These are phyloP conservation scores for Colletotrichum navitas DNA, from an alignment of 2,329 filamentous ascomycete genomes.

Conservation along the genomic window DNA sequence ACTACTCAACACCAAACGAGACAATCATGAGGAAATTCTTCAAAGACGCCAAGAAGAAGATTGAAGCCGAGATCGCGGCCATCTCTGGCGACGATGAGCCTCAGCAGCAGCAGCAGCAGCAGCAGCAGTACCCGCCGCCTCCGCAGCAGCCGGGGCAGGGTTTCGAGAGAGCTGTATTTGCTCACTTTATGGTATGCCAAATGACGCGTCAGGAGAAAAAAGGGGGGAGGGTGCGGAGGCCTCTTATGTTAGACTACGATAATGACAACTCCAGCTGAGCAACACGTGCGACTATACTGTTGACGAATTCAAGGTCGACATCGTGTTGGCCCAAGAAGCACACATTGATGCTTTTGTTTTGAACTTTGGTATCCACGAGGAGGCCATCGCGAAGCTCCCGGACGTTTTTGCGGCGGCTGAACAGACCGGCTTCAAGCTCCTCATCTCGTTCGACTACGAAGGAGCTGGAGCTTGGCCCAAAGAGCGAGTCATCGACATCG, in stretches of 20 bases:
- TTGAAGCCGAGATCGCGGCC: conserved; percentile 39
- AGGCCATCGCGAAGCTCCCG: conserved; percentile 38
- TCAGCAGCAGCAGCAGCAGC: conserved; percentile 24
- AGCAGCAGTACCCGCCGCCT: conserved; percentile 8
- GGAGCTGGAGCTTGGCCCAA: conserved; percentile 39
- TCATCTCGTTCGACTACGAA: conserved; percentile 40
- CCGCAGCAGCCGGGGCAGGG: conserved; percentile 22
- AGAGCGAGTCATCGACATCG: conserved; percentile 28
- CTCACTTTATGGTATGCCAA: conserved; percentile 37
- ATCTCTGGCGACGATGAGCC: conserved; percentile 38
- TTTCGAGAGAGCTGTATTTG: conserved; percentile 34
- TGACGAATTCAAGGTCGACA: conserved; percentile 38
- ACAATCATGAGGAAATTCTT: conserved; percentile 39
- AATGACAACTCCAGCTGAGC: conserved; percentile 24
- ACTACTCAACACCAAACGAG: conserved; percentile 1
- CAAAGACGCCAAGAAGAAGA: conserved; percentile 36
- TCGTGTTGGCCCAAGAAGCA: conserved; percentile 36
- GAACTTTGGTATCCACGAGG: conserved; percentile 40
- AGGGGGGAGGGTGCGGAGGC: not conserved
- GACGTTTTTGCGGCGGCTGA: conserved; percentile 37
- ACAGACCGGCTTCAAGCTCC: conserved; percentile 39
- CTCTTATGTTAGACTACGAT: not conserved
- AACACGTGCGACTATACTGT: conserved; percentile 36
- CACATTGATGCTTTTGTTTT: conserved; percentile 40
- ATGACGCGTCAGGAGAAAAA: not conserved